Conservation (phyloP, 2,329 filamentous ascomycete species). For the Calonectria naviculata region DNA sequence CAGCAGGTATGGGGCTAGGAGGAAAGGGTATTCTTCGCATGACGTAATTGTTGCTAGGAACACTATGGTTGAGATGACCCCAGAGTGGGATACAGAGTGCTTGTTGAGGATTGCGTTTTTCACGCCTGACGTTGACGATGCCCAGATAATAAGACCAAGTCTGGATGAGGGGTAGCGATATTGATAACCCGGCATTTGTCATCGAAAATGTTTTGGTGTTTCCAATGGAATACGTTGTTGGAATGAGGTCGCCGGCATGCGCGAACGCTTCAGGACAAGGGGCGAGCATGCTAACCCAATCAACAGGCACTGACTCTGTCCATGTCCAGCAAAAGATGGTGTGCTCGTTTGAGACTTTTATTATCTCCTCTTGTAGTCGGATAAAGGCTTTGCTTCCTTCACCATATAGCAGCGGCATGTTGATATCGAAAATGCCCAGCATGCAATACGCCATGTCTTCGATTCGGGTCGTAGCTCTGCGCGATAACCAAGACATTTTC, state of each 20-base stretch:
- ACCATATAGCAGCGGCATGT: constrained; percentile 46
- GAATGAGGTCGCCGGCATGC: background rate
- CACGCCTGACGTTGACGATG: background rate
- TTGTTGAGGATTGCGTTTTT: background rate
- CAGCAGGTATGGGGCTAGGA: background rate
- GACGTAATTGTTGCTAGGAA: background rate
- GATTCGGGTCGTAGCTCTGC: constrained; percentile 28
- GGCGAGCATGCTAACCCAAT: background rate
- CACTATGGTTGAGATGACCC: background rate
- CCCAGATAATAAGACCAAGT: background rate
- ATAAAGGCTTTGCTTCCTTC: constrained; percentile 39
- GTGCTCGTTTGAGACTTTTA: background rate
- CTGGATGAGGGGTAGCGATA: background rate
- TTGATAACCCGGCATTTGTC: background rate
- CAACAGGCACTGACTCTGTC: background rate
- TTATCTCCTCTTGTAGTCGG: constrained; percentile 44
- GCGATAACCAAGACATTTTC: background rate
- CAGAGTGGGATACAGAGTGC: background rate
- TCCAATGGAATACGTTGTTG: background rate
- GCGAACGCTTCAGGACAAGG: background rate
- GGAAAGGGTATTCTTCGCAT: background rate
- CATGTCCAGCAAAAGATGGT: background rate
- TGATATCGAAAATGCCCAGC: constrained; percentile 44
- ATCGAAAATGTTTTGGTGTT: background rate
- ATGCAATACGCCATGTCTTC: constrained; percentile 46